A percentile compares a stretch with the other conserved stretches of the same genome.
Evolutionary conservation across 495 filamentous ascomycete genomes (phyloP).

Genomic region (Aspergillus avenaceus): DNA sequence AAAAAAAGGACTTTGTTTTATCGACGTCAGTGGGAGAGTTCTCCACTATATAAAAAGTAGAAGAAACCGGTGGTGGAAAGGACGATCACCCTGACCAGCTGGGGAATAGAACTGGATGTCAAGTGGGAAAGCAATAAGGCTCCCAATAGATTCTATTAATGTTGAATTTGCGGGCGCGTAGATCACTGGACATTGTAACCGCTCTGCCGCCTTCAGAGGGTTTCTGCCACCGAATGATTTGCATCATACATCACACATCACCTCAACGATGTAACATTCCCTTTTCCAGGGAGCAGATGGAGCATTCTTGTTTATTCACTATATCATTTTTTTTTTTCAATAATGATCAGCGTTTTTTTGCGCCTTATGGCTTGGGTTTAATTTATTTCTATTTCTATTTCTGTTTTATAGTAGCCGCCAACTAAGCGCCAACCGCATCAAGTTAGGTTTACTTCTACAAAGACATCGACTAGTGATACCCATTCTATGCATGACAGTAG

Average conservation of each 20-base stretch:
- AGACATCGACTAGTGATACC: too few species aligned
- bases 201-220: too few species aligned
- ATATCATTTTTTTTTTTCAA: not conserved
- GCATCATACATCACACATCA: too few species aligned
- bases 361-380: not conserved
- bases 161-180: not conserved
- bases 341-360: not conserved
- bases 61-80: not conserved
- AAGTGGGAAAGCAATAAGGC: not conserved
- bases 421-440: too few species aligned
- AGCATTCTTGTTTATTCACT: too few species aligned
- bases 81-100: not conserved
- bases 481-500: not conserved
- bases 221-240: too few species aligned
- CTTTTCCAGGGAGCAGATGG: too few species aligned
- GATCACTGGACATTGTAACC: too few species aligned
- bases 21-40: not conserved
- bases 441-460: too few species aligned
- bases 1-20: too few species aligned
- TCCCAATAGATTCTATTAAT: not conserved
- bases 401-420: not conserved
- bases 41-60: too few species aligned
- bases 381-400: not conserved
- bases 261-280: too few species aligned
- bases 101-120: not conserved